Base-by-base conservation (phyloP, 2,329 filamentous ascomycete genomes). In the Fusarium mundagurra region DNA sequence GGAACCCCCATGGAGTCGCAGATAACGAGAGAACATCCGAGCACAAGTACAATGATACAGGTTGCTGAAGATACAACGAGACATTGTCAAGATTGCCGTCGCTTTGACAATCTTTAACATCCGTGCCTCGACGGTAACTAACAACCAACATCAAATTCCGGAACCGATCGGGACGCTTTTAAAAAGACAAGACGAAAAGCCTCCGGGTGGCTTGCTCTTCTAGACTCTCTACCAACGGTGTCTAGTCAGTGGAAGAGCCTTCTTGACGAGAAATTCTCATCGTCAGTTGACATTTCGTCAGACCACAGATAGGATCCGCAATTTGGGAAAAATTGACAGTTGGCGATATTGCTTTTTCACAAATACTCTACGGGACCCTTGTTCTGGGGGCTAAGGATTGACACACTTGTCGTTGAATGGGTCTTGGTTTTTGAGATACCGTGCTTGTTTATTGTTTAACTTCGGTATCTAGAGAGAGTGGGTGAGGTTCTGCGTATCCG, bases 161-260 rank as follows among this genome's bases (percentile, higher is more conserved):
- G 71, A 54, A 69, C 67, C 33, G 67, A 48, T 67, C 71, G 71
- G 64, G 44, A 50, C 44, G 22, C 8, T 18, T 10, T 20, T 7
- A 10, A 38, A 27, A 38, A 64, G 38, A 59, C 58, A 43, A 38
- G 61, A 74, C 68, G 73, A 75, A 55, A 72, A 72, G 67, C 31
- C 47, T 36, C 73, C 67, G 73, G 67, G 36, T 47, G 51, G 45
- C 34, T 41, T 47, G 9, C 11, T 17, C 36, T 41, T 45, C 45
- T 38, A 34, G 43, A 33, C 44, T 61, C 20, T 39, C 11, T 39
- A 13, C 20, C 18, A 13, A 22, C 38, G 3, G 22, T 5, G 0
- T 34, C 34, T 48, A 29, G 41, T 29, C 34, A 11, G 34, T 43
- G 41, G 34, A 31, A 29, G 38, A 47, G 10, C 9, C 36, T 11